These are phyloP conservation scores for Solanum hybrid DNA, from an alignment of 305 asterid genomes.

Conservation along the genomic window DNA sequence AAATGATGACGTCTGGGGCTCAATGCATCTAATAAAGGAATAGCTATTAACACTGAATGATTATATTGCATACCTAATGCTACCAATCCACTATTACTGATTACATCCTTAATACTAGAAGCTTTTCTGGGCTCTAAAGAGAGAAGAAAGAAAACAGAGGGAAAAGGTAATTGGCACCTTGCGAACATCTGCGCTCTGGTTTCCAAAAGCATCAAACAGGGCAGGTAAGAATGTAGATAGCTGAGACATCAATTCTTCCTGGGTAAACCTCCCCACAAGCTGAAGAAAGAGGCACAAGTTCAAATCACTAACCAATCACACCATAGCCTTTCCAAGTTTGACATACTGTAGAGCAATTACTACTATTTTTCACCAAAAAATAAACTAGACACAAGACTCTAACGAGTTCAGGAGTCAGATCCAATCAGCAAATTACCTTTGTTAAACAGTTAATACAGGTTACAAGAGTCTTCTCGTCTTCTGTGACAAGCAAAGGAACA, in stretches of 20 bases:
- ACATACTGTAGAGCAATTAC: not conserved
- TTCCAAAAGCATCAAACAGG: conserved; percentile 92
- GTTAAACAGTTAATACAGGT: conserved; percentile 95
- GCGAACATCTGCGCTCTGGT: conserved; percentile 98
- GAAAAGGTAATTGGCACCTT: conserved; percentile 40
- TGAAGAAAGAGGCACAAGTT: conserved; percentile 22
- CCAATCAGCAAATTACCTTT: conserved; percentile 47
- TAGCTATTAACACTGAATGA: not conserved
- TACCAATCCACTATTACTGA: not conserved
- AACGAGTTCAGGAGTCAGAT: not conserved
- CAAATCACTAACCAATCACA: not conserved
- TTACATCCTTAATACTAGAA: not conserved
- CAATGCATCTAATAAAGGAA: not conserved
- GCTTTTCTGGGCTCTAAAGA: not conserved
- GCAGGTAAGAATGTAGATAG: conserved; percentile 90
- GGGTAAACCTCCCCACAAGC: conserved; percentile 92
- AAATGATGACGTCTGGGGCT: not conserved
- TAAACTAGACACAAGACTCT: not conserved
- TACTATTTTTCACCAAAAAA: not conserved
- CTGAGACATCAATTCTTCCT: conserved; percentile 78
- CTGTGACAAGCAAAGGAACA: conserved; percentile 88
- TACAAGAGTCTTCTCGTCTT: conserved; percentile 94
- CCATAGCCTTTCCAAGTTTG: not conserved
- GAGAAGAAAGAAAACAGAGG: not conserved
- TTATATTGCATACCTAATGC: not conserved